Base-by-base conservation (phyloP, 371 early-diverging fungal species). In the Sporodiniella umbellata region DNA sequence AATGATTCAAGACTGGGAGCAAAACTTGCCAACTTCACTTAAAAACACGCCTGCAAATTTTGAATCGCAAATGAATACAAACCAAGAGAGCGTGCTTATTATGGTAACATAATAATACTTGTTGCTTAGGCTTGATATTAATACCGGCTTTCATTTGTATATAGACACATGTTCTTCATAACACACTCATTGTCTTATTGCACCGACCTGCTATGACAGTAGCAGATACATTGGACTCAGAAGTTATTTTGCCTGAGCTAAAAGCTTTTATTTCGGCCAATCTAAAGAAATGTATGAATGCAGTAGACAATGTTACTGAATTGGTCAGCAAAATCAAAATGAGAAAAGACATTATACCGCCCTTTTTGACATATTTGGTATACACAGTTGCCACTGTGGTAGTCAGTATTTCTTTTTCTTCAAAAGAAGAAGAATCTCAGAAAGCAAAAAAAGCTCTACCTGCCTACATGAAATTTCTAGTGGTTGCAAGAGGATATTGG, bases 321-420 rank as follows among this genome's bases (percentile, higher is more conserved):
- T 54, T 78, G 8, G 48, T 81, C 3, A 64, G 64, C 12, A 59
- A 61, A 25, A 66, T 79, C 23, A 64, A 63, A 30, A 48, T 52
- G 31, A 35, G 58, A 53, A 18, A 57, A 49, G 56, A 69, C 39
- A 7, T 64, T 8, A 71, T 72, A 47, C 69, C 78, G 1, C 72
- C 80, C 2, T 81, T 70, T 39, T 53, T 79, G 35, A 65, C 79
- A 2, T 83, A 83, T 35, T 63, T 79, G 3, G 69, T 77, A 10
- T 83, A 78, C 33, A 80, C 78, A 0, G 75, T 75, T 0, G 80
- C 80, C 2, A 83, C 83, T 14, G 75, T 83, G 15, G 73, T 72
- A 26, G 78, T 83, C 12, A 80, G 75, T 21, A 66, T 67, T 14
- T 73, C 79, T 3, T 83, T 80, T 30, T 74, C 74, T 1, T 56